Percentiles rank a stretch among this genome's conserved stretches.
Conservation (phyloP, 768 basidiomycete genomes). For the Leucogyrophana mollusca region DNA sequence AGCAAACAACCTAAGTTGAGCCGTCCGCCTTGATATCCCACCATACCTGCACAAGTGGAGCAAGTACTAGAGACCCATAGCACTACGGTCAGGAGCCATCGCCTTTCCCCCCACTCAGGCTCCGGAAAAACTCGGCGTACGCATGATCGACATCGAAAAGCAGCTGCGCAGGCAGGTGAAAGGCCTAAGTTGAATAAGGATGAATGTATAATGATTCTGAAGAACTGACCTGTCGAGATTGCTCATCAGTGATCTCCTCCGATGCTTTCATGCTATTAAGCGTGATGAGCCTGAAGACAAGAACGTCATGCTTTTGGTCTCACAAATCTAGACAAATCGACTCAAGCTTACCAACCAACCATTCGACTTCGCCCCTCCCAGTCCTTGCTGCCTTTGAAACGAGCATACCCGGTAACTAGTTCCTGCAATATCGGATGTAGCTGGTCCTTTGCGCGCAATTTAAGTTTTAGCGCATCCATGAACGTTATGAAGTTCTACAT, state of each 20-base stretch:
- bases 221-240: conserved; percentile 76
- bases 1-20: too few relatives aligned
- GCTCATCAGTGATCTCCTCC: conserved; percentile 94
- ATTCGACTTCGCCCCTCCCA: conserved; percentile 96
- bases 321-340: neutral
- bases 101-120: conserved; percentile 49
- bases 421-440: conserved; percentile 93
- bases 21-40: too few relatives aligned
- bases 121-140: conserved; percentile 90
- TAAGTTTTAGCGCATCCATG: conserved; percentile 94
- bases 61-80: too few relatives aligned
- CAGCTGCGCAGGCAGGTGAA: conserved; percentile 45
- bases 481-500: conserved; percentile 95
- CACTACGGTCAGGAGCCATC: neutral
- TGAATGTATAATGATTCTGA: neutral
- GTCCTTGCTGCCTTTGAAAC: conserved; percentile 92
- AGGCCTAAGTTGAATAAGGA: neutral
- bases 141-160: conserved; percentile 97
- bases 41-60: too few relatives aligned
- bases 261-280: conserved; percentile 97
- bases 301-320: neutral
- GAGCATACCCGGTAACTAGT: conserved; percentile 90
- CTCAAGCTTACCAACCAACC: conserved; percentile 74
- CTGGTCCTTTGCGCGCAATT: conserved; percentile 94
- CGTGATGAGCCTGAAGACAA: conserved; percentile 78